A percentile compares a stretch with the other conserved stretches of the same genome.
Evolutionary conservation across 75 land plant genomes (phyloP).

Genomic region (Isoetes taiwanensis): DNA sequence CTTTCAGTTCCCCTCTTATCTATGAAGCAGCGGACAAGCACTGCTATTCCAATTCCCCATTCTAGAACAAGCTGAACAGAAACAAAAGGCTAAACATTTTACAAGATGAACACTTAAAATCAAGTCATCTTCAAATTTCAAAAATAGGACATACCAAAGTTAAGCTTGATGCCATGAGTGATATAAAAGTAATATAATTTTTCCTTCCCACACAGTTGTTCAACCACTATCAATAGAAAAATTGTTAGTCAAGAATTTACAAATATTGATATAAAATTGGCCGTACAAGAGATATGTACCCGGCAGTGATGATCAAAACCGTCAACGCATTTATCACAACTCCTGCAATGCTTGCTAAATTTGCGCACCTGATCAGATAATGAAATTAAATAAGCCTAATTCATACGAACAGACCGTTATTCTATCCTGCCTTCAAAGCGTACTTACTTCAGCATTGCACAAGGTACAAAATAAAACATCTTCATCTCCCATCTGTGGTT

Average conservation of each 20-base stretch:
- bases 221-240: neutral
- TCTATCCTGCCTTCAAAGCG: too few relatives aligned
- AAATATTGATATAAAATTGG: neutral
- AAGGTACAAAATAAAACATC: slow-evolving; percentile 58
- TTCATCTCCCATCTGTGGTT: slow-evolving; percentile 32
- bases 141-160: slow-evolving; percentile 52
- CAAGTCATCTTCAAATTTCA: too few relatives aligned
- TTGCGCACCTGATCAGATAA: slow-evolving; percentile 94
- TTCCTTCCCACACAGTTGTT: slow-evolving; percentile 42
- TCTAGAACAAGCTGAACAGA: slow-evolving; percentile 46
- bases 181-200: slow-evolving; percentile 77
- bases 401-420: too few relatives aligned
- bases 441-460: slow-evolving; percentile 59
- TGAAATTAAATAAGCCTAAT: too few relatives aligned
- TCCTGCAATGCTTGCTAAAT: slow-evolving; percentile 94
- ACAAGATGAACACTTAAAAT: neutral
- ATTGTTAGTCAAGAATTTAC: neutral
- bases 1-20: slow-evolving; percentile 32
- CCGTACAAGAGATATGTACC: slow-evolving; percentile 25
- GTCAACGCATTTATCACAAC: slow-evolving; percentile 98
- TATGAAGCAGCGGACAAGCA: slow-evolving; percentile 41
- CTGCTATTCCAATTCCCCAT: slow-evolving; percentile 46
- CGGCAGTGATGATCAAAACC: slow-evolving; percentile 99
- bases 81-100: neutral
- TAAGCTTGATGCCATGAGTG: slow-evolving; percentile 78